Percentiles rank a stretch among this genome's conserved stretches.
These are phyloP conservation scores for Suillus ampliporus DNA, from an alignment of 768 basidiomycete species.

Conservation along the genomic window DNA sequence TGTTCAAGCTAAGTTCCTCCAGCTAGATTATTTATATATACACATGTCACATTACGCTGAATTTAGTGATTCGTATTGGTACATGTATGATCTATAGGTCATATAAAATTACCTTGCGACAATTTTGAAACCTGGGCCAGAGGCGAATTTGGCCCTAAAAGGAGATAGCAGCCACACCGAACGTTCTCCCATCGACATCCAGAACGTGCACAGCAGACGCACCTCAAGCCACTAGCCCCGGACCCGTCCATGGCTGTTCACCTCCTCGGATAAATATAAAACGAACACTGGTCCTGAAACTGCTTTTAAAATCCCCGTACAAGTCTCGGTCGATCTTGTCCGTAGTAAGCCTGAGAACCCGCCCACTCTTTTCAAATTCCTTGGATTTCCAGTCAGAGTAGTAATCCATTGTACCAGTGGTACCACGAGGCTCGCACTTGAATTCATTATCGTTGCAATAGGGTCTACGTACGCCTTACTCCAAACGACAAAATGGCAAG, in stretches of 20 bases:
- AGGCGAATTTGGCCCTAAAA: not conserved
- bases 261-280: not conserved
- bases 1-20: too few species aligned
- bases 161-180: not conserved
- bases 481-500: not conserved
- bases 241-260: not conserved
- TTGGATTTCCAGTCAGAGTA: not conserved
- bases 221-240: not conserved
- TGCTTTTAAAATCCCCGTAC: too few species aligned
- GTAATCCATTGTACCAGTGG: not conserved
- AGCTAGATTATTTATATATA: not conserved
- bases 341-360: not conserved
- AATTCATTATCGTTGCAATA: not conserved
- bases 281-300: not conserved
- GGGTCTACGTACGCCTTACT: not conserved
- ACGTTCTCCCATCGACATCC: not conserved
- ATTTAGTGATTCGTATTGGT: not conserved
- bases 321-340: conserved; percentile 5
- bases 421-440: not conserved
- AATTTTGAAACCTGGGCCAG: not conserved
- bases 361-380: not conserved
- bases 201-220: not conserved
- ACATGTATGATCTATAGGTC: not conserved
- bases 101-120: not conserved
- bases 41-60: not conserved